These are phyloP conservation scores for Penicillium egyptiacum DNA, from an alignment of 495 filamentous ascomycete genomes.

Conservation along the genomic window DNA sequence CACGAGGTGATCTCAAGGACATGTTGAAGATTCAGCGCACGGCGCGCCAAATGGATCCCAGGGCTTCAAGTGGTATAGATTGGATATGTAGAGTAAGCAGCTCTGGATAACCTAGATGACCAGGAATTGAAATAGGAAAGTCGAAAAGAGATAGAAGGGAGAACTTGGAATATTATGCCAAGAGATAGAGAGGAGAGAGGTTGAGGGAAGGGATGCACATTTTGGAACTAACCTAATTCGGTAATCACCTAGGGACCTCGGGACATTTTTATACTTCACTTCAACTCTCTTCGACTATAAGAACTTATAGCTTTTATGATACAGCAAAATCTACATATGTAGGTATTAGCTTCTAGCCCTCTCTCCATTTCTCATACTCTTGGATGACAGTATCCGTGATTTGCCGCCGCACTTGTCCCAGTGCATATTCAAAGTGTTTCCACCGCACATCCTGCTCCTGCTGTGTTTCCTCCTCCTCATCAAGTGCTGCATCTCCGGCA, in stretches of 20 bases:
- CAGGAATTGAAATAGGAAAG: not conserved
- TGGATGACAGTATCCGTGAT: conserved; percentile 65
- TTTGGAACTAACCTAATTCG: conserved; percentile 17
- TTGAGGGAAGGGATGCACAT: not conserved
- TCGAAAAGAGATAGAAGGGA: not conserved
- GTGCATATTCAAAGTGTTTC: conserved; percentile 64
- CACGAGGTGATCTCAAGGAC: conserved; percentile 26
- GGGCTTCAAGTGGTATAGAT: not conserved
- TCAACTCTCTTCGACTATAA: not conserved
- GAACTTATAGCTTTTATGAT: not conserved
- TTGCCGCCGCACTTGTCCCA: conserved; percentile 61
- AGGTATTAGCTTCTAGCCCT: conserved; percentile 24
- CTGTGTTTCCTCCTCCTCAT: conserved; percentile 50
- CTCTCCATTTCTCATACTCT: conserved; percentile 67
- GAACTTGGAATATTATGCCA: not conserved
- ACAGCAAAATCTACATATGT: not conserved
- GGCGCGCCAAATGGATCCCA: not conserved
- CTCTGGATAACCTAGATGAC: not conserved
- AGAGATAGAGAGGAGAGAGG: not conserved
- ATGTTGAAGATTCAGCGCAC: conserved; percentile 19
- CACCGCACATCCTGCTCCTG: conserved; percentile 53
- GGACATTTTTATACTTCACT: not conserved
- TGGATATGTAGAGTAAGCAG: not conserved
- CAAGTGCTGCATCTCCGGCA: conserved; percentile 59
- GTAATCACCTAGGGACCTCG: conserved; percentile 22